Conservation (phyloP, 1,284 basidiomycete species). For the Leucoagaricus sp. region DNA sequence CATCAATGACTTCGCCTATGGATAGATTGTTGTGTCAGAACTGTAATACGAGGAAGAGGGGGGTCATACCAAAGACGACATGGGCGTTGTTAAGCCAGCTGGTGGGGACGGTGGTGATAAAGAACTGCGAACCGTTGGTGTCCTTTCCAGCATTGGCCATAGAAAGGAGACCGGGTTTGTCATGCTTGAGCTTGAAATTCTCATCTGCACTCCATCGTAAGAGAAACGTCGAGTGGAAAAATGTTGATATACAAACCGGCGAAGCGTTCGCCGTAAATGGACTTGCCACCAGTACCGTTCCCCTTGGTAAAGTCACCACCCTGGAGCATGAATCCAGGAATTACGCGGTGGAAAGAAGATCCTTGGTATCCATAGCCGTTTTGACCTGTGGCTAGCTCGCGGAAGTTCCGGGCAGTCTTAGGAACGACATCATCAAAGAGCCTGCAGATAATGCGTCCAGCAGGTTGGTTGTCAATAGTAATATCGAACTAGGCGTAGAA, state of each 20-base stretch:
- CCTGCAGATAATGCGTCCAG: constrained; percentile 83
- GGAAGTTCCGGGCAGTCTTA: constrained; percentile 85
- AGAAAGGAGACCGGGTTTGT: constrained; percentile 81
- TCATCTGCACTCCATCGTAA: constrained; percentile 63
- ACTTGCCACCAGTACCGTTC: constrained; percentile 91
- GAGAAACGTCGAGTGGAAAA: neutral
- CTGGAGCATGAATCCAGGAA: constrained; percentile 59
- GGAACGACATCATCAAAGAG: constrained; percentile 76
- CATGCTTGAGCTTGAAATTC: constrained; percentile 83
- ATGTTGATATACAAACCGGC: constrained; percentile 44
- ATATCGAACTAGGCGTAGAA: constrained; percentile 52
- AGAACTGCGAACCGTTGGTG: constrained; percentile 67
- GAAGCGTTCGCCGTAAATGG: constrained; percentile 90
- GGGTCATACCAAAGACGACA: constrained; percentile 75
- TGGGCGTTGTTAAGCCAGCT: constrained; percentile 73
- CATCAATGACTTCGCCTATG: constrained; percentile 63
- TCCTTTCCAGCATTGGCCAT: constrained; percentile 87
- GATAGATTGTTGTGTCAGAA: no score
- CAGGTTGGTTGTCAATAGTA: constrained; percentile 51
- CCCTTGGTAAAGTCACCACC: constrained; percentile 72
- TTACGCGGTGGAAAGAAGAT: constrained; percentile 83
- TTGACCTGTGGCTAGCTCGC: constrained; percentile 84
- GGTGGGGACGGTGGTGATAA: constrained; percentile 79
- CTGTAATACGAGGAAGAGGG: no score
- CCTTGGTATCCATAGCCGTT: constrained; percentile 66